Conservation (phyloP, 176 grass and related monocot species). For the Avena atlantica region DNA sequence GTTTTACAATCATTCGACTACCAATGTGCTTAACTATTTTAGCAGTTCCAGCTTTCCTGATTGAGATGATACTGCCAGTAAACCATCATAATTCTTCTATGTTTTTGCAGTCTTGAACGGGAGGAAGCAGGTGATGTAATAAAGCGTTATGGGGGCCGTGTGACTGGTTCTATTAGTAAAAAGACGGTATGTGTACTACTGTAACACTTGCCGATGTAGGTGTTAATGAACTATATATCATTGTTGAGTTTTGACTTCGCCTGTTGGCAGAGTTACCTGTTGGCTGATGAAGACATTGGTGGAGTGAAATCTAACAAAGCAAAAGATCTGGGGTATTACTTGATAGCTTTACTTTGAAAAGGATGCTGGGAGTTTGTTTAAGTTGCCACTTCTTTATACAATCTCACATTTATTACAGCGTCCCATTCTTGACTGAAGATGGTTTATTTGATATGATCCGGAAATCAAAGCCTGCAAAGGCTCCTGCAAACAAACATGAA, state of each 20-base stretch:
- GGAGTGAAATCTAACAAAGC: conserved; percentile 96
- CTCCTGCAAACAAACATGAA: conserved; percentile 51
- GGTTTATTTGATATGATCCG: conserved; percentile 93
- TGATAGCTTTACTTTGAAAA: conserved; percentile 35
- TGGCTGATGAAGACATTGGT: conserved; percentile 97
- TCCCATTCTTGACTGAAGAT: conserved; percentile 93
- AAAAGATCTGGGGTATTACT: conserved; percentile 80
- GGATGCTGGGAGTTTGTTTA: background rate
- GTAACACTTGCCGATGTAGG: conserved; percentile 11
- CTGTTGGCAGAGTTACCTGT: conserved; percentile 79
- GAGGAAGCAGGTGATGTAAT: conserved; percentile 97
- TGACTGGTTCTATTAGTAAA: conserved; percentile 96
- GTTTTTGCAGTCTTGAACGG: conserved; percentile 80
- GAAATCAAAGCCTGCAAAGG: conserved; percentile 83
- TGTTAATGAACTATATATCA: conserved; percentile 28
- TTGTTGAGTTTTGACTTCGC: conserved; percentile 25
- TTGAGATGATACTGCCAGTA: background rate
- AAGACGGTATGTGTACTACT: conserved; percentile 70
- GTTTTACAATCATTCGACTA: conserved; percentile 6
- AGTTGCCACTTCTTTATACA: conserved; percentile 37
- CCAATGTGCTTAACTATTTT: conserved; percentile 24
- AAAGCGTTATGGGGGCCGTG: conserved; percentile 89
- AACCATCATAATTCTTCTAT: conserved; percentile 36
- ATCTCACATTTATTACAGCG: conserved; percentile 54
- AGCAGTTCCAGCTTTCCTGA: background rate